Conservation (phyloP, 1,284 basidiomycete species). For the Cystobasidiaceae sp. region DNA sequence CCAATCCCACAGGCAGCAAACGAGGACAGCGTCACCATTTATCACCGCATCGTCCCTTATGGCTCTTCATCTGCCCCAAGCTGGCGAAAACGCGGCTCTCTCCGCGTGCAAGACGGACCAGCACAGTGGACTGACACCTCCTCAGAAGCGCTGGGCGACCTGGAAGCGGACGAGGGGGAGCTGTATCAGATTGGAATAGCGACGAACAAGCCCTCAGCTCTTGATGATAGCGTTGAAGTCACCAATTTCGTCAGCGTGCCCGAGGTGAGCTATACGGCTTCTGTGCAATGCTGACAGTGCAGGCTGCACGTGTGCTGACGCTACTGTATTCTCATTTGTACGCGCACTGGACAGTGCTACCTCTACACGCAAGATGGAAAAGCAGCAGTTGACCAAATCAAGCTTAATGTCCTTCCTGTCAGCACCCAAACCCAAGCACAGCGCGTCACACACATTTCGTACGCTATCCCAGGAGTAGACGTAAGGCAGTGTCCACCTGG, state of each 20-base stretch:
- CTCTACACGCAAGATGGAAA: neutral
- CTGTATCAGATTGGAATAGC: constrained; percentile 26
- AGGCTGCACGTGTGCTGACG: neutral
- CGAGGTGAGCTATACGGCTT: neutral
- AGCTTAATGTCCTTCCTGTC: too few relatives aligned
- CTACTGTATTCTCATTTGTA: neutral
- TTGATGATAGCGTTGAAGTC: neutral
- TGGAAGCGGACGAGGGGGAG: constrained; percentile 17
- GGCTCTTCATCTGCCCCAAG: neutral
- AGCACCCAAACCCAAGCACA: neutral
- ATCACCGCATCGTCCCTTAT: constrained; percentile 8
- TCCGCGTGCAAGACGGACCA: neutral
- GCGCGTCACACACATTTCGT: constrained; percentile 5
- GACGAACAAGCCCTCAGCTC: neutral
- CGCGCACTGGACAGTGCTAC: constrained; percentile 4
- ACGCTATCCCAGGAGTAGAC: constrained; percentile 1
- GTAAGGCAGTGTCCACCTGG: constrained; percentile 7
- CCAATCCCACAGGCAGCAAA: too few relatives aligned
- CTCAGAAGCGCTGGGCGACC: too few relatives aligned
- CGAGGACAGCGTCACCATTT: neutral
- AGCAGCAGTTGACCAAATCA: neutral
- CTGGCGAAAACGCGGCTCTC: constrained; percentile 2
- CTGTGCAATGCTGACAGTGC: too few relatives aligned
- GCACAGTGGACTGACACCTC: neutral
- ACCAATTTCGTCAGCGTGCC: constrained; percentile 24